A percentile compares a stretch with the other conserved stretches of the same genome.
These are phyloP conservation scores for Chenopodium quinoa DNA, from an alignment of 148 eudicot genomes.

Conservation along the genomic window DNA sequence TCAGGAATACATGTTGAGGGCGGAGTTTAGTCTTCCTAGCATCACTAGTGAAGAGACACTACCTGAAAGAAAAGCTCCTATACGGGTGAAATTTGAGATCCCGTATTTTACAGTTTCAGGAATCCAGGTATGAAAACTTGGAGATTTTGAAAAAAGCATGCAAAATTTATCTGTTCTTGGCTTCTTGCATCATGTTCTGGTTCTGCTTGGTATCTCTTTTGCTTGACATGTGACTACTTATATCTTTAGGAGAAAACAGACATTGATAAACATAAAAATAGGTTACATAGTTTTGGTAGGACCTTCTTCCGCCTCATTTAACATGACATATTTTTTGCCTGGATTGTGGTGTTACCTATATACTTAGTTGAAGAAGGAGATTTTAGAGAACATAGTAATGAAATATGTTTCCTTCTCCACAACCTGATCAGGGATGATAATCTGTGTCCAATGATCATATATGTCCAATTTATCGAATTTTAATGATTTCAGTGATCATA, in stretches of 20 bases:
- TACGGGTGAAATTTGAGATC: constrained; percentile 94
- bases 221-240: neutral
- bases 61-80: constrained; percentile 90
- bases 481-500: neutral
- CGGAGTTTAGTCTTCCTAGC: constrained; percentile 83
- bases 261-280: neutral
- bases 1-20: constrained; percentile 90
- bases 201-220: neutral
- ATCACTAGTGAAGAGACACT: constrained; percentile 65
- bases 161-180: too few species aligned
- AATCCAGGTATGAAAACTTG: constrained; percentile 61
- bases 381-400: neutral
- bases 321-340: neutral
- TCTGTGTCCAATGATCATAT: too few species aligned
- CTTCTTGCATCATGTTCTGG: neutral
- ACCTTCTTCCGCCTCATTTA: neutral
- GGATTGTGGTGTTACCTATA: neutral
- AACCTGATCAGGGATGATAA: too few species aligned
- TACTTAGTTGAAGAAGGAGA: neutral
- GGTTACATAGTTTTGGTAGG: neutral
- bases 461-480: too few species aligned
- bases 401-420: too few species aligned
- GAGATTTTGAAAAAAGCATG: neutral
- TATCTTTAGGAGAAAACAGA: neutral
- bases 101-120: constrained; percentile 99